Base-by-base conservation (phyloP, 2,329 filamentous ascomycete genomes). In the Colletotrichum cuscutae region DNA sequence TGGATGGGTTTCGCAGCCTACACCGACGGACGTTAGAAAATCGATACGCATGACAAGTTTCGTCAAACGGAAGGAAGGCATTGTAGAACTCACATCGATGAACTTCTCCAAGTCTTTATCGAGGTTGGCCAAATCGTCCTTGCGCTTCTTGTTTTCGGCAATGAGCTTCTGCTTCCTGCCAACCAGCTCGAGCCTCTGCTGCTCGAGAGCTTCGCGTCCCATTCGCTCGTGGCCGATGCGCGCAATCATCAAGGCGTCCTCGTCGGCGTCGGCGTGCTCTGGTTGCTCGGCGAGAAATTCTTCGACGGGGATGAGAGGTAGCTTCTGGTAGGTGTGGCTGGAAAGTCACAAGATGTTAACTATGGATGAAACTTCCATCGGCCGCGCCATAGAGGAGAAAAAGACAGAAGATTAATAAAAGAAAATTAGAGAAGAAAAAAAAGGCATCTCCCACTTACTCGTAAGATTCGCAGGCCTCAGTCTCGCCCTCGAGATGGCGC, bases 61-160 rank as follows among this genome's bases (percentile, higher is more conserved):
- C 19, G 37, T 15, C 28, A 30, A 30, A 30, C 28, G 49, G 13
- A 19, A 56, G 11, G 5, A 12, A 12, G 1, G 32, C 32, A 4
- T 35, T 35, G 3, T 12, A 35, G 32, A 5, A 35, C 92, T 79
- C 79, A 94, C 94, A 82, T 97, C 95, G 78, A 98, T 96, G 80
- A 98, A 98, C 79, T 94, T 95, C 84, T 98, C 97, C 70, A 98
- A 86, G 82, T 98, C 95, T 79, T 94, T 93, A 78, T 99, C 97
- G 73, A 99, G 85, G 78, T 93, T 98, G 24, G 94, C 95, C 61
- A 99, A 85, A 78, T 98, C 95, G 68, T 98, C 95, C 81, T 97
- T 98, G 76, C 96, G 90, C 84, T 95, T 95, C 84, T 97, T 97
- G 81, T 98, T 98, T 80, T 91, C 89, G 1, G 88, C 86, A 64